Evolutionary conservation across 805 yeast genomes (phyloP).

Genomic region (Yueomyces sp.): DNA sequence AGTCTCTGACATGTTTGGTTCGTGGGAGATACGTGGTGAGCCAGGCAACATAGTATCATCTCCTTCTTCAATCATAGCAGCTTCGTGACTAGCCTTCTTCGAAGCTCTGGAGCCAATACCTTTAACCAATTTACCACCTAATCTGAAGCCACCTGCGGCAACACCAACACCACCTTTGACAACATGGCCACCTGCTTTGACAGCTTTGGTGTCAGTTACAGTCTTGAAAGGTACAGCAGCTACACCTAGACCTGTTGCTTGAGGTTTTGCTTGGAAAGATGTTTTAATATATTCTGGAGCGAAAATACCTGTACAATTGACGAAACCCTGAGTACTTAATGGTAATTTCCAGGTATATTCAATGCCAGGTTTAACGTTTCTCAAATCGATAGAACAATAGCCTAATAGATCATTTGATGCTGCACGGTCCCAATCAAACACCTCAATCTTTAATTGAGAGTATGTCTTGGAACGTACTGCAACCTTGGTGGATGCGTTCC

Average conservation of each 20-base stretch:
- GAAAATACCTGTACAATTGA: conserved; percentile 42
- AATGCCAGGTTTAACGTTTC: conserved; percentile 33
- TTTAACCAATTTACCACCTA: conserved; percentile 32
- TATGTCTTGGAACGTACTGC: conserved; percentile 54
- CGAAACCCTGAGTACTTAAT: conserved; percentile 51
- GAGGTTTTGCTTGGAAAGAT: conserved; percentile 30
- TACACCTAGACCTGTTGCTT: conserved; percentile 11
- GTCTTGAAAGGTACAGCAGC: conserved; percentile 36
- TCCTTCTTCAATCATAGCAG: too few species aligned
- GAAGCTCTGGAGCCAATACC: conserved; percentile 3
- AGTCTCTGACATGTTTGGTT: neutral
- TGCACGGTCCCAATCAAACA: conserved; percentile 69
- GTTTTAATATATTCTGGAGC: conserved; percentile 58
- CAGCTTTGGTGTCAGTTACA: conserved; percentile 27
- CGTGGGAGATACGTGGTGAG: neutral
- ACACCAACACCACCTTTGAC: conserved; percentile 27
- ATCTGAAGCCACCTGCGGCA: conserved; percentile 34
- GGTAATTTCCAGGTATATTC: conserved; percentile 34
- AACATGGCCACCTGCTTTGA: conserved; percentile 26
- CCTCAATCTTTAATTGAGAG: conserved; percentile 33
- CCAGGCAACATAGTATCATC: neutral
- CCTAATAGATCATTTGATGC: conserved; percentile 57
- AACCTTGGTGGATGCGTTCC: conserved; percentile 55
- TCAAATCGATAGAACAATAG: conserved; percentile 34
- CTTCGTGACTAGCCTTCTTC: too few species aligned